Evolutionary conservation across 2,329 filamentous ascomycete species (phyloP).

Genomic region (Colletotrichum eremochloae): DNA sequence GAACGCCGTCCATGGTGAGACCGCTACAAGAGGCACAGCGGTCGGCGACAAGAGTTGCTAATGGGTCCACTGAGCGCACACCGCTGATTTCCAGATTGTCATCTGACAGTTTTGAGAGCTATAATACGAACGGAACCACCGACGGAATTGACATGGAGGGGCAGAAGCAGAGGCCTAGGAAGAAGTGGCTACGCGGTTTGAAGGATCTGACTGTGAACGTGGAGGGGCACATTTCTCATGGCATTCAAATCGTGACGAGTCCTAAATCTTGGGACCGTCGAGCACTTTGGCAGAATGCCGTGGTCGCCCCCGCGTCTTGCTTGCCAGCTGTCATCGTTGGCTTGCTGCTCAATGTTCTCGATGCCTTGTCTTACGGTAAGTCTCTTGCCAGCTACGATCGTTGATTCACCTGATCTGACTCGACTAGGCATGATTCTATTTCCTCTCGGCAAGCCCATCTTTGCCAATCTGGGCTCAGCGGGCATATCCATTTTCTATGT

Average conservation of each 20-base stretch:
- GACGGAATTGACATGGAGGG: slow-evolving; percentile 61
- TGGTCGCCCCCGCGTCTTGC: slow-evolving; percentile 77
- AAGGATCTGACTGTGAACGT: slow-evolving; percentile 50
- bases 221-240: slow-evolving; percentile 49
- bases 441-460: slow-evolving; percentile 87
- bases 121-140: slow-evolving; percentile 45
- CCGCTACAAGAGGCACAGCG: slow-evolving; percentile 34
- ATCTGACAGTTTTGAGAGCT: slow-evolving; percentile 44
- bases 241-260: slow-evolving; percentile 44
- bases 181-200: slow-evolving; percentile 53
- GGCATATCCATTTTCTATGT: slow-evolving; percentile 99
- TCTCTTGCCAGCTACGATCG: slow-evolving; percentile 37
- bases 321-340: slow-evolving; percentile 91
- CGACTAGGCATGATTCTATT: slow-evolving; percentile 88
- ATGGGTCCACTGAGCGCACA: slow-evolving; percentile 58
- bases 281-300: slow-evolving; percentile 71
- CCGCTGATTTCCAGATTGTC: slow-evolving; percentile 59
- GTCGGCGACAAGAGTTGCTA: slow-evolving; percentile 27
- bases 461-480: slow-evolving; percentile 87
- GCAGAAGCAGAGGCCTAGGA: slow-evolving; percentile 57
- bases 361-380: slow-evolving; percentile 91
- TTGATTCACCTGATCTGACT: slow-evolving; percentile 38
- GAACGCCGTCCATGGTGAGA: slow-evolving; percentile 14
- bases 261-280: slow-evolving; percentile 73
- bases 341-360: slow-evolving; percentile 89